Evolutionary conservation across 2,329 filamentous ascomycete genomes (phyloP).

Genomic region (Clarireedia homoeocarpa): DNA sequence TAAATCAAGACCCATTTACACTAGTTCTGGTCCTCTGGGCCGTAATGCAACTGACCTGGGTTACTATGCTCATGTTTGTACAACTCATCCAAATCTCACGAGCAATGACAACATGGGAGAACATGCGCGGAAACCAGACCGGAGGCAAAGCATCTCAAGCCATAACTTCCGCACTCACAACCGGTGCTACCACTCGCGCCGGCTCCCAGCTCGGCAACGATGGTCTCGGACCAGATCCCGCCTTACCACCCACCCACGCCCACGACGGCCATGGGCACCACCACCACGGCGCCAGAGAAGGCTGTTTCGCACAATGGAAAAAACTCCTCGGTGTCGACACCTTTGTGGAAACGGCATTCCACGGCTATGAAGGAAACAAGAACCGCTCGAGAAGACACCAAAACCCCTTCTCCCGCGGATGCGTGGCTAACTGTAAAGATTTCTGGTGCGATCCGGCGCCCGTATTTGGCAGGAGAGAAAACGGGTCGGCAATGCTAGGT

Average conservation of each 20-base stretch:
- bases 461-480: slow-evolving; percentile 66
- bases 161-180: slow-evolving; percentile 68
- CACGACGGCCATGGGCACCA: slow-evolving; percentile 31
- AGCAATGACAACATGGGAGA: slow-evolving; percentile 93
- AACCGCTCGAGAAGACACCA: slow-evolving; percentile 39
- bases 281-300: slow-evolving; percentile 47
- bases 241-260: slow-evolving; percentile 35
- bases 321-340: slow-evolving; percentile 84
- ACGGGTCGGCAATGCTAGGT: slow-evolving; percentile 66
- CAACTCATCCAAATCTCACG: slow-evolving; percentile 88
- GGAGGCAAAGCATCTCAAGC: slow-evolving; percentile 46
- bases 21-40: slow-evolving; percentile 74
- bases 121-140: slow-evolving; percentile 72
- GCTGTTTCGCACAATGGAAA: slow-evolving; percentile 72
- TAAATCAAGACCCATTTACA: slow-evolving; percentile 79
- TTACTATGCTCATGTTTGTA: slow-evolving; percentile 92
- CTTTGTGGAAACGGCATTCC: slow-evolving; percentile 83
- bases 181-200: slow-evolving; percentile 55
- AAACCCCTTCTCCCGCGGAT: slow-evolving; percentile 81
- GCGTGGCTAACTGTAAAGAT: slow-evolving; percentile 85
- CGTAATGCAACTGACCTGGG: slow-evolving; percentile 82
- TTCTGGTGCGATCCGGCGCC: slow-evolving; percentile 93
- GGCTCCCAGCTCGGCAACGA: slow-evolving; percentile 61
- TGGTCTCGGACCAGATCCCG: slow-evolving; percentile 56
- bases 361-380: slow-evolving; percentile 52